Conservation (phyloP, 2,329 filamentous ascomycete genomes). For the Didymella arachidicola region DNA sequence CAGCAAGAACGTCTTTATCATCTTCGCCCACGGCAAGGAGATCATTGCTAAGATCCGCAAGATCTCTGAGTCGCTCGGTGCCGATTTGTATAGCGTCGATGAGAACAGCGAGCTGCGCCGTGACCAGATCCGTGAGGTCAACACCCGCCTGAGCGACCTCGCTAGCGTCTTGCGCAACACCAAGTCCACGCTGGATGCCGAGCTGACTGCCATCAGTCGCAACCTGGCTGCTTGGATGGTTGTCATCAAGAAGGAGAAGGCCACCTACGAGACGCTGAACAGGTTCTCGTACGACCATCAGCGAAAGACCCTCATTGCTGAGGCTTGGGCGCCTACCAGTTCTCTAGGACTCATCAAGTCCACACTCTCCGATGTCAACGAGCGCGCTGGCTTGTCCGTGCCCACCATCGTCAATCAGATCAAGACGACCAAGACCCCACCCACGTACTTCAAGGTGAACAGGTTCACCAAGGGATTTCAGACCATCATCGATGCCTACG, state of each 20-base stretch:
- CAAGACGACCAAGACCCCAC: slow-evolving; percentile 94
- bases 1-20: slow-evolving; percentile 98
- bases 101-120: slow-evolving; percentile 95
- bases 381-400: slow-evolving; percentile 92
- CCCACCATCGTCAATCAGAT: slow-evolving; percentile 99
- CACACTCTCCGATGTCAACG: slow-evolving; percentile 95
- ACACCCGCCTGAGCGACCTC: slow-evolving; percentile 88
- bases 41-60: slow-evolving; percentile 98
- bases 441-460: slow-evolving; percentile 97
- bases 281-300: slow-evolving; percentile 96
- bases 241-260: slow-evolving; percentile 97
- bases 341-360: slow-evolving; percentile 88
- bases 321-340: slow-evolving; percentile 96
- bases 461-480: slow-evolving; percentile 98
- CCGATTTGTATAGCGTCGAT: slow-evolving; percentile 94
- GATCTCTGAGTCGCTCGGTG: slow-evolving; percentile 96
- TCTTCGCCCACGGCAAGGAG: slow-evolving; percentile 98
- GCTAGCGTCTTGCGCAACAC: slow-evolving; percentile 94
- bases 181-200: slow-evolving; percentile 89
- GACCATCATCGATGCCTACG: slow-evolving; percentile 98
- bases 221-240: slow-evolving; percentile 97
- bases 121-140: slow-evolving; percentile 97
- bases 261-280: slow-evolving; percentile 94
- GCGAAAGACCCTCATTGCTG: slow-evolving; percentile 93
- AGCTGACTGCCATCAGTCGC: slow-evolving; percentile 91